These are phyloP conservation scores for Cotoneaster glaucophyllus DNA, from an alignment of 306 rosid genomes.

Conservation along the genomic window DNA sequence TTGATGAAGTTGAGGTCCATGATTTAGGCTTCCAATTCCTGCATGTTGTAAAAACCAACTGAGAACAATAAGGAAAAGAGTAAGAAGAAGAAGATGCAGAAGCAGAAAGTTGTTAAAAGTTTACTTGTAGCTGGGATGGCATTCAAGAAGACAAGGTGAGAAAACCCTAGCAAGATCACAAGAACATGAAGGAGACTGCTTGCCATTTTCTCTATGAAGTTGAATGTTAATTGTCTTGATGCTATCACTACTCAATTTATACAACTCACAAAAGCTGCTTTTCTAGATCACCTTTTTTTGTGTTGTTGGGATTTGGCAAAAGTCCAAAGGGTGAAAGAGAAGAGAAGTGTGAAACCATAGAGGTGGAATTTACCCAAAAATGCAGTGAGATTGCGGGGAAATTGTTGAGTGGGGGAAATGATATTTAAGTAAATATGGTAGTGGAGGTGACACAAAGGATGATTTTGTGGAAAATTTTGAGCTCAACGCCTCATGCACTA, in stretches of 20 bases:
- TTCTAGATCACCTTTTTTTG: neutral
- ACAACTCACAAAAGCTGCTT: slow-evolving; percentile 11
- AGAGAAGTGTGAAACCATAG: slow-evolving; percentile 14
- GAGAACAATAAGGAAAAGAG: neutral
- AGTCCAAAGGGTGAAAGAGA: slow-evolving; percentile 44
- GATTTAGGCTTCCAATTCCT: slow-evolving; percentile 62
- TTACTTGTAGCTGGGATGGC: slow-evolving; percentile 78
- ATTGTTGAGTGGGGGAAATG: neutral
- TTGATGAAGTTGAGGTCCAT: slow-evolving; percentile 28
- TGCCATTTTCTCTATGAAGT: slow-evolving; percentile 23
- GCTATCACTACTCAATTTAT: slow-evolving; percentile 41
- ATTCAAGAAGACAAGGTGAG: slow-evolving; percentile 39
- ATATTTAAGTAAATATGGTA: slow-evolving; percentile 35
- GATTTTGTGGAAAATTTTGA: slow-evolving; percentile 23
- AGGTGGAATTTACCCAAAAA: slow-evolving; percentile 8
- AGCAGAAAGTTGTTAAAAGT: neutral
- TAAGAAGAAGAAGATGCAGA: neutral
- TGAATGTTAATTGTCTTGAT: slow-evolving; percentile 1
- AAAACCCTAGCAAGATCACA: slow-evolving; percentile 46
- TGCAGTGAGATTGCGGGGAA: slow-evolving; percentile 2
- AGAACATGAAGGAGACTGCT: slow-evolving; percentile 42
- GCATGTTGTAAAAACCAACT: neutral
- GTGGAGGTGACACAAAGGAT: slow-evolving; percentile 36
- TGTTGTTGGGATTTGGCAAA: slow-evolving; percentile 2
- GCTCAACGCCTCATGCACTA: slow-evolving; percentile 12